A percentile compares a stretch with the other conserved stretches of the same genome.
Conservation (phyloP, 2,329 filamentous ascomycete species). For the Microcera coccophila region DNA sequence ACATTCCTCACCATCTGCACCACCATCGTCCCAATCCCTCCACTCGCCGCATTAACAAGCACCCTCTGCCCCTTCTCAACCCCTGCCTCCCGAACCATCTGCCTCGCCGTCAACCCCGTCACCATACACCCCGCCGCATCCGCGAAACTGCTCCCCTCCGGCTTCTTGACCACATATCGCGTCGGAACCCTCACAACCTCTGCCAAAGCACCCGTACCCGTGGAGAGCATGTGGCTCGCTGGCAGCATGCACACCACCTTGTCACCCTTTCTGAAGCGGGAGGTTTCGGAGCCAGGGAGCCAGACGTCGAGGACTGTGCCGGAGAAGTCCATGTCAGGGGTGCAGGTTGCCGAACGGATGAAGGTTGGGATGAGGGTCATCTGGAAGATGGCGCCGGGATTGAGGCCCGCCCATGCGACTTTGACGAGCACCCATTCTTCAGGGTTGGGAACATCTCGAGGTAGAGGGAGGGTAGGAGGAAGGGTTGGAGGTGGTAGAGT, state of each 20-base stretch:
- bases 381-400: conserved; percentile 41
- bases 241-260: conserved; percentile 39
- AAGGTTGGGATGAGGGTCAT: conserved; percentile 40
- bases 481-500: conserved; percentile 21
- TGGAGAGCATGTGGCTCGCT: conserved; percentile 30
- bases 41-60: conserved; percentile 49
- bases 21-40: conserved; percentile 45
- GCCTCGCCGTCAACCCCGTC: conserved; percentile 37
- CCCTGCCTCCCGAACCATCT: conserved; percentile 36
- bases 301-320: conserved; percentile 38
- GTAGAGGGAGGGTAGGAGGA: conserved; percentile 26
- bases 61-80: conserved; percentile 37
- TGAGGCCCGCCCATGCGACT: conserved; percentile 43
- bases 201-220: conserved; percentile 38
- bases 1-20: conserved; percentile 42
- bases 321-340: conserved; percentile 43
- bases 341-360: conserved; percentile 32
- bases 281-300: conserved; percentile 18
- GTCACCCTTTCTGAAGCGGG: conserved; percentile 29
- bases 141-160: conserved; percentile 25
- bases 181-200: conserved; percentile 37
- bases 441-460: conserved; percentile 23
- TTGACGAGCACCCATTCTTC: conserved; percentile 39
- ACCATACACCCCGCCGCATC: conserved; percentile 38
- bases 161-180: conserved; percentile 32